phyloP scores from a whole-genome alignment of 2,329 filamentous ascomycete species.

The Arthrocladium fulminans region DNA sequence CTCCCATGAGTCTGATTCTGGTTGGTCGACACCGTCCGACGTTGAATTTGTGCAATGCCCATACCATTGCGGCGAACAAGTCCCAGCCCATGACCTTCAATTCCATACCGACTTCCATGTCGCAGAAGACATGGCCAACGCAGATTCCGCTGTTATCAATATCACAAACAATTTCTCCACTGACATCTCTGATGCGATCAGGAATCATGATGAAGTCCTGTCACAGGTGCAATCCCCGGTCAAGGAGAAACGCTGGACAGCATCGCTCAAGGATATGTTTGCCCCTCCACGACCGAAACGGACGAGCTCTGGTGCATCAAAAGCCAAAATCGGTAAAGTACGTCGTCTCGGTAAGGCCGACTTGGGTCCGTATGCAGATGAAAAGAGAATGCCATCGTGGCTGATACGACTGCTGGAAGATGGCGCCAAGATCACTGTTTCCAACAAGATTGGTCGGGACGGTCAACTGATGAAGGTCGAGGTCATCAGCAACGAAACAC shows the following conservation, averaged over 20 bases:
- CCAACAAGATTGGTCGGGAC: constrained; percentile 41
- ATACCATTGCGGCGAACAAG: constrained; percentile 52
- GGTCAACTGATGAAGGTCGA: constrained; percentile 36
- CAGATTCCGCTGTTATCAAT: constrained; percentile 32
- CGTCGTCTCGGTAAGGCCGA: constrained; percentile 37
- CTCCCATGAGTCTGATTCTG: not conserved
- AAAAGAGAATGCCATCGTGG: constrained; percentile 65
- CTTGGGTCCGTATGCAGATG: constrained; percentile 62
- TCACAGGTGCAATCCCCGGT: constrained; percentile 12
- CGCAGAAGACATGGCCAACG: constrained; percentile 39
- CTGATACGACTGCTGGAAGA: constrained; percentile 54
- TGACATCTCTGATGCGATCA: constrained; percentile 8
- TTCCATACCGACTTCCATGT: constrained; percentile 53
- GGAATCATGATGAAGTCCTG: constrained; percentile 23
- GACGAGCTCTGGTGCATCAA: constrained; percentile 10
- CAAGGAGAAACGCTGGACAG: constrained; percentile 13
- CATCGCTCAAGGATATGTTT: constrained; percentile 22
- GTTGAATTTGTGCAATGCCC: constrained; percentile 46
- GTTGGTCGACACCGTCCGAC: constrained; percentile 20
- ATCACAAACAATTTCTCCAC: constrained; percentile 11
- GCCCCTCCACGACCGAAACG: constrained; percentile 14
- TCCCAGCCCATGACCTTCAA: constrained; percentile 45
- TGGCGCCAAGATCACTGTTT: constrained; percentile 47
- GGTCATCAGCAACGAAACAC: constrained; percentile 39
- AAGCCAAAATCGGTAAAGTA: constrained; percentile 28